These are phyloP conservation scores for Metschnikowia hibisci DNA, from an alignment of 805 yeast genomes.

Conservation along the genomic window DNA sequence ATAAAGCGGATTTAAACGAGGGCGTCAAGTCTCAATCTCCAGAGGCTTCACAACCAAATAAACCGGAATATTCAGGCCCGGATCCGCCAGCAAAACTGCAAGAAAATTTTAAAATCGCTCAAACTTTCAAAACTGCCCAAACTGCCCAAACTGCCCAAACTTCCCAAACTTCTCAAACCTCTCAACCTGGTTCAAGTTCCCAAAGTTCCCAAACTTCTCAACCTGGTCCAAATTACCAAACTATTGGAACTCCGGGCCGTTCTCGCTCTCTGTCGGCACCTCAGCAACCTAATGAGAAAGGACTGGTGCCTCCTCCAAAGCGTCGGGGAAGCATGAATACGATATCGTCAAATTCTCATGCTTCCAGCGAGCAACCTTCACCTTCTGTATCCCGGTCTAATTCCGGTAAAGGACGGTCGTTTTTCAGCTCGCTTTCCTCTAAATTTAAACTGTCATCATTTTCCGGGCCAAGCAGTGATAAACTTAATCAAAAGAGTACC, in stretches of 20 bases:
- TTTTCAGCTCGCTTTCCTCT: conserved; percentile 39
- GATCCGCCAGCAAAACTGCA: neutral
- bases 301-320: conserved; percentile 7
- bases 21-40: neutral
- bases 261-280: conserved; percentile 25
- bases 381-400: conserved; percentile 6
- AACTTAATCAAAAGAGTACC: conserved; percentile 5
- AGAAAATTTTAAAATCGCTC: neutral
- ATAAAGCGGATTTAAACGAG: neutral
- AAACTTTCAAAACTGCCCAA: neutral
- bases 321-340: conserved; percentile 12
- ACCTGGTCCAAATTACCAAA: neutral
- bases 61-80: neutral
- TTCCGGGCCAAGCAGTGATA: conserved; percentile 6
- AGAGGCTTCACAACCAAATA: neutral
- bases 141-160: neutral
- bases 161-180: neutral
- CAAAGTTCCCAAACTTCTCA: neutral
- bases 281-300: conserved; percentile 8
- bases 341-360: neutral
- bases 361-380: neutral
- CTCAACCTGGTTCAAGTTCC: neutral
- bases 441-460: conserved; percentile 31
- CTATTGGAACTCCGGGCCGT: conserved; percentile 11
- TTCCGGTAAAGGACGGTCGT: conserved; percentile 16